These are phyloP conservation scores for Gonapodya prolifera DNA, from an alignment of 192 early-diverging fungal species.

Conservation along the genomic window DNA sequence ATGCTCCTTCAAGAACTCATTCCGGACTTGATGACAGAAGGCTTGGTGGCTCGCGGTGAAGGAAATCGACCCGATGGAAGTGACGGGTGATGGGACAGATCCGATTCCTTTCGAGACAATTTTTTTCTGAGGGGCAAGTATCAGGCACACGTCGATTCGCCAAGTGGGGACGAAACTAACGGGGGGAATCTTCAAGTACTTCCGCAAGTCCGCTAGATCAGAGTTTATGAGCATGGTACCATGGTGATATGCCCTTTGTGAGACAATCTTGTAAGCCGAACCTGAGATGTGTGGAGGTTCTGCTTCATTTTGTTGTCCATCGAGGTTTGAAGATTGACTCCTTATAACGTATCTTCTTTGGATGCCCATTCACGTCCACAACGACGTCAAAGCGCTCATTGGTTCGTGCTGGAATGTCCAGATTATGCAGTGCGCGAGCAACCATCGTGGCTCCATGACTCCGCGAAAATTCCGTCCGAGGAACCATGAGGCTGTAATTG, in stretches of 20 bases:
- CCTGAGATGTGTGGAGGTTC: constrained; percentile 53
- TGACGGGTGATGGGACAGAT: constrained; percentile 78
- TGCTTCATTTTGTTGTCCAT: not conserved
- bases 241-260: constrained; percentile 77
- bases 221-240: constrained; percentile 97
- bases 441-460: constrained; percentile 64
- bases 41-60: constrained; percentile 66
- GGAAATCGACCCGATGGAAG: constrained; percentile 66
- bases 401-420: constrained; percentile 72
- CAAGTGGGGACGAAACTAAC: constrained; percentile 10
- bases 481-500: constrained; percentile 90
- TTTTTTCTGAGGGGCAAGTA: constrained; percentile 22
- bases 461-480: constrained; percentile 68
- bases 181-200: constrained; percentile 26
- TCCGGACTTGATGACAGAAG: constrained; percentile 64
- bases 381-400: constrained; percentile 84
- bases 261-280: constrained; percentile 85
- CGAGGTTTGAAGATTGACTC: constrained; percentile 8
- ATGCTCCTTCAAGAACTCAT: constrained; percentile 45
- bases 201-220: constrained; percentile 45
- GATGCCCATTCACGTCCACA: constrained; percentile 33
- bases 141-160: not conserved
- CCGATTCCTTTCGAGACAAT: constrained; percentile 79
- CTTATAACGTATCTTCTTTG: constrained; percentile 43
- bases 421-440: constrained; percentile 45